Conservation (phyloP, 108 stramenopile genomes). For the Cylindrotheca closterium region DNA sequence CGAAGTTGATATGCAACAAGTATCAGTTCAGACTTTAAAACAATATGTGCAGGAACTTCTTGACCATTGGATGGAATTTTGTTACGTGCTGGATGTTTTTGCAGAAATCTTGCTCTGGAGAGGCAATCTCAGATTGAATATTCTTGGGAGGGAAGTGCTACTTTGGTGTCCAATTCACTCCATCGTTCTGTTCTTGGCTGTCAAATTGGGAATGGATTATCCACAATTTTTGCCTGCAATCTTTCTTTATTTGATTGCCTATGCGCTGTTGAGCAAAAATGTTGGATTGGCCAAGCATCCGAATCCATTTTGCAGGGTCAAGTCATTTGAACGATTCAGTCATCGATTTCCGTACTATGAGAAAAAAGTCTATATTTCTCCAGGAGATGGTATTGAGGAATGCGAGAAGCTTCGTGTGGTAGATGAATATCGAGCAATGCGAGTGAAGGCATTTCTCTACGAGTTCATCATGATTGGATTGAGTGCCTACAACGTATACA, state of each 20-base stretch:
- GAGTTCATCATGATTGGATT: constrained; percentile 9
- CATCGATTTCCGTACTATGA: constrained; percentile 26
- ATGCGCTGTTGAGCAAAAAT: constrained; percentile 32
- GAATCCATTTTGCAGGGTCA: constrained; percentile 45
- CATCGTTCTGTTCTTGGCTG: constrained; percentile 23
- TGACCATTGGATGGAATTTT: constrained; percentile 22
- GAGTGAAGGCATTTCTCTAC: constrained; percentile 31
- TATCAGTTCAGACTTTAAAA: constrained; percentile 31
- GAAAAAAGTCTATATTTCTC: constrained; percentile 22
- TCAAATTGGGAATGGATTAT: constrained; percentile 18
- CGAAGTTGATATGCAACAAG: constrained; percentile 36
- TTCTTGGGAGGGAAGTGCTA: neutral
- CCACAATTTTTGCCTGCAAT: constrained; percentile 31
- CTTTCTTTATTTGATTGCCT: constrained; percentile 29
- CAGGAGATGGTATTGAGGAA: constrained; percentile 26
- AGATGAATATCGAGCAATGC: constrained; percentile 19
- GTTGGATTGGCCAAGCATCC: constrained; percentile 33
- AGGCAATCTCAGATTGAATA: constrained; percentile 18
- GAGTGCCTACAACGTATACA: constrained; percentile 38
- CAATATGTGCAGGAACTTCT: constrained; percentile 33
- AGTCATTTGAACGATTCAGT: constrained; percentile 34
- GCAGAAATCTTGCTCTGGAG: constrained; percentile 43
- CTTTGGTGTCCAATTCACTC: constrained; percentile 55
- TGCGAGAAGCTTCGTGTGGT: constrained; percentile 19
- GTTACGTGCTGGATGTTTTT: constrained; percentile 41